Evolutionary conservation across 2,329 filamentous ascomycete species (phyloP).

Genomic region (Penicillium hesseltinei): DNA sequence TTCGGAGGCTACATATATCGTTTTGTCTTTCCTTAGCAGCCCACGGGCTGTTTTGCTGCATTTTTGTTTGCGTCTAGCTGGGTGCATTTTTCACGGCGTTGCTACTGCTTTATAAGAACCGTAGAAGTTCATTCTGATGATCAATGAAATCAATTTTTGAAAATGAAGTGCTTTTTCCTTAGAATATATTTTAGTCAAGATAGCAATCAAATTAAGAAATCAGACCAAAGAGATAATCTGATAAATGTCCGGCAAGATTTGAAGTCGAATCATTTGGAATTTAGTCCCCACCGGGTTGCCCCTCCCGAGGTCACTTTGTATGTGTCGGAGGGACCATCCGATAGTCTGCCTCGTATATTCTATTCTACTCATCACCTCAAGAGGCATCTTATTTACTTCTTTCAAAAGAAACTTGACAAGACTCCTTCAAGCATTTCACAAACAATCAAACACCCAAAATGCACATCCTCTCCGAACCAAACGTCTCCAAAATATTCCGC

Average conservation of each 20-base stretch:
- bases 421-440: neutral
- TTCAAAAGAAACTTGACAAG: neutral
- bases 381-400: neutral
- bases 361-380: neutral
- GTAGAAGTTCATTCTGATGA: constrained; percentile 9
- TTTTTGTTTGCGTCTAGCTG: constrained; percentile 21
- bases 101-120: neutral
- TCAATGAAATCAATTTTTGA: constrained; percentile 7
- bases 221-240: neutral
- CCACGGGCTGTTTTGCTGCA: constrained; percentile 3
- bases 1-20: neutral
- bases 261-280: neutral
- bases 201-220: neutral
- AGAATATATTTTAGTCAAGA: neutral
- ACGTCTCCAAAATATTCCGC: constrained; percentile 35
- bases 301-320: neutral
- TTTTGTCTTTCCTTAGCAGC: constrained; percentile 5
- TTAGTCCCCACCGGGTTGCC: constrained; percentile 2
- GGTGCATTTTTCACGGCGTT: constrained; percentile 24
- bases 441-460: constrained; percentile 21
- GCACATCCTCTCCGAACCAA: constrained; percentile 36
- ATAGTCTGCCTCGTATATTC: neutral
- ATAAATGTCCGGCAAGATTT: neutral
- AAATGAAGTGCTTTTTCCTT: neutral
- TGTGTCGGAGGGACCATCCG: constrained; percentile 7